Conservation (phyloP, 2,329 filamentous ascomycete genomes). For the Alternaria rosae region DNA sequence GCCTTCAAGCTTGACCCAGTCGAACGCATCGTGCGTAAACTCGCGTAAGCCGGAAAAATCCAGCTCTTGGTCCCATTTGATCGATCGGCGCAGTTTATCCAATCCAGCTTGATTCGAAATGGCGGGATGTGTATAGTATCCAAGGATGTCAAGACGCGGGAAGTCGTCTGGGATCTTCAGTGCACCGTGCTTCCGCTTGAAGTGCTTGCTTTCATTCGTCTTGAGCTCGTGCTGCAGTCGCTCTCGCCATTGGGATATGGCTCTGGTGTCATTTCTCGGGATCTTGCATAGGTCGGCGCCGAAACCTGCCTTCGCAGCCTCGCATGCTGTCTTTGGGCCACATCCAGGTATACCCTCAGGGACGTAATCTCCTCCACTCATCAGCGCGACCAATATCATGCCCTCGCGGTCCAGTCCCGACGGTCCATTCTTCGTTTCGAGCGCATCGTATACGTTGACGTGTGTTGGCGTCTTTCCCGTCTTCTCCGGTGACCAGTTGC, state of each 20-base stretch:
- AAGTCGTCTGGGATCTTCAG: constrained; percentile 81
- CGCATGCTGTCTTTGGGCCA: constrained; percentile 85
- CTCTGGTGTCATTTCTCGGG: constrained; percentile 64
- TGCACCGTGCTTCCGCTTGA: constrained; percentile 76
- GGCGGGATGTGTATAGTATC: constrained; percentile 87
- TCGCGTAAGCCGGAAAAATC: constrained; percentile 72
- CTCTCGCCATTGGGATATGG: constrained; percentile 74
- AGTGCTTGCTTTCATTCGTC: constrained; percentile 84
- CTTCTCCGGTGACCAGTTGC: constrained; percentile 82
- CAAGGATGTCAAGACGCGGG: constrained; percentile 77
- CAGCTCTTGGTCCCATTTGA: constrained; percentile 69
- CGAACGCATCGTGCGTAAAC: constrained; percentile 81
- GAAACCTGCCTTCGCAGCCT: constrained; percentile 88
- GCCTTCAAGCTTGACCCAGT: constrained; percentile 80
- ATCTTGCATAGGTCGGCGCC: constrained; percentile 76
- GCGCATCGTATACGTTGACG: constrained; percentile 78
- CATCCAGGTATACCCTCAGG: constrained; percentile 87
- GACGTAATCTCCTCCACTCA: constrained; percentile 95
- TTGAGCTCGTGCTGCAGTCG: constrained; percentile 76
- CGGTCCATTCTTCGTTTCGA: constrained; percentile 60
- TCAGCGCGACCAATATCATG: constrained; percentile 91
- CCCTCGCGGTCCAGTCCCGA: constrained; percentile 79
- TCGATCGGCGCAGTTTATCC: constrained; percentile 59
- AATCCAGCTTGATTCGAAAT: constrained; percentile 72
- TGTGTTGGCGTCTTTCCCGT: constrained; percentile 79